Conservation (phyloP, 371 early-diverging fungal genomes). For the Homolaphlyctis polyrhiza region DNA sequence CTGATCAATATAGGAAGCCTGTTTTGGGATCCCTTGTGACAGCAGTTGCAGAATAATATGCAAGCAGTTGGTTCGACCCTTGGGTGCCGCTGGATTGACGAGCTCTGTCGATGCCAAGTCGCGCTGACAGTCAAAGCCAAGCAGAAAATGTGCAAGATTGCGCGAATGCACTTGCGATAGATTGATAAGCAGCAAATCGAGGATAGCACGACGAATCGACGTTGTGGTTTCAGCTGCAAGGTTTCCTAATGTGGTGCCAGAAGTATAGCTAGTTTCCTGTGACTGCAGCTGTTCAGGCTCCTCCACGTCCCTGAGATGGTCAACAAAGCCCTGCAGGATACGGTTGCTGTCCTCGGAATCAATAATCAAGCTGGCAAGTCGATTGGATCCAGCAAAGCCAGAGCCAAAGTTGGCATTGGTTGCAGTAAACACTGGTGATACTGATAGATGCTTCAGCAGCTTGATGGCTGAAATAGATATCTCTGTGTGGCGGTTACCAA, state of each 20-base stretch:
- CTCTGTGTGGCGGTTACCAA: constrained; percentile 55
- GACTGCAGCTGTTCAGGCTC: constrained; percentile 34
- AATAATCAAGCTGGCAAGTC: constrained; percentile 65
- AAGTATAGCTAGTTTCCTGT: background rate
- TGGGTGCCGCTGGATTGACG: constrained; percentile 17
- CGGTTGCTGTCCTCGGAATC: constrained; percentile 53
- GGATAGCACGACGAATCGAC: constrained; percentile 60
- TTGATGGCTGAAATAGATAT: constrained; percentile 70
- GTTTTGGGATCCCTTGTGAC: constrained; percentile 13
- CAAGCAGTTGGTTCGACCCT: constrained; percentile 43
- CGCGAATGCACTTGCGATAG: constrained; percentile 47
- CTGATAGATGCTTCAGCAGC: constrained; percentile 65
- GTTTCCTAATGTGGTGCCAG: background rate
- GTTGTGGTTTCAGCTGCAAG: background rate
- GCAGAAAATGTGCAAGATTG: constrained; percentile 76
- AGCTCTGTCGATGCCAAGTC: constrained; percentile 25
- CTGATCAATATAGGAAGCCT: constrained; percentile 9
- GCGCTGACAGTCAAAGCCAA: constrained; percentile 61
- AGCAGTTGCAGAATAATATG: constrained; percentile 67
- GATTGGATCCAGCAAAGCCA: constrained; percentile 40
- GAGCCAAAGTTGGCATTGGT: constrained; percentile 27
- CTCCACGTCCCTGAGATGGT: constrained; percentile 64
- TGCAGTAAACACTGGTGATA: constrained; percentile 42
- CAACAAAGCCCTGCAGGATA: constrained; percentile 73
- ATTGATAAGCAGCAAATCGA: constrained; percentile 66